Base-by-base conservation (phyloP, 371 early-diverging fungal species). In the Capillidium heterosporum region DNA sequence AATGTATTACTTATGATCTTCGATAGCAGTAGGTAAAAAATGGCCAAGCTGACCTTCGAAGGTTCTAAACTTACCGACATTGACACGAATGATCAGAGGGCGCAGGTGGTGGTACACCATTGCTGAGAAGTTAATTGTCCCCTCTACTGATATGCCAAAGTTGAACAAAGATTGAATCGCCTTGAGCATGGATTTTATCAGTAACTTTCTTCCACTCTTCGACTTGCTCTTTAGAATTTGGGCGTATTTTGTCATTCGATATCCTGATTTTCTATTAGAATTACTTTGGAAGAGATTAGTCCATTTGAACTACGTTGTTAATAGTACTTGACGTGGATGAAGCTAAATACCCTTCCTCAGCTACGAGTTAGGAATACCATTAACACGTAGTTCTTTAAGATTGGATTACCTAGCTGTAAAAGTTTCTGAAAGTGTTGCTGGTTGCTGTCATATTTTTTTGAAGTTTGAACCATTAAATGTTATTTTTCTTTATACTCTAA, bases 251-350 rank as follows among this genome's bases (percentile, higher is more conserved):
- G 63, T 47, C 59, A 63, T 17, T 60, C 60, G 26, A 65, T 65
- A 4, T 71, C 73, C 21, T 57, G 59, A 27, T 67, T 67, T 31
- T 56, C 56, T 40, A 72, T 68, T 19, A 67, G 59, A 1, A 75
- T 70, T 8, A 67, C 78, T 62, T 79, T 79, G 19, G 72, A 64
- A 23, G 78, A 68, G 28, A 78, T 49, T 1, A 81, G 60, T 19
- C 78, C 78, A 41, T 52, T 42, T 7, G 69, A 67, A 5, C 78
- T 70, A 32, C 82, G 67, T 61, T 82, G 79, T 4, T 50, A 59
- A 51, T 82, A 82, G 61, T 77, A 75, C 48, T 72, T 68, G 2
- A 59, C 67, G 52, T 67, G 60, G 28, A 74, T 57, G 44, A 60
- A 63, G 15, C 65, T 68, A 0, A 77, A 72, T 23, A 69, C 65